Evolutionary conservation across 768 basidiomycete species (phyloP).

Genomic region (Lactifluus rugatus): DNA sequence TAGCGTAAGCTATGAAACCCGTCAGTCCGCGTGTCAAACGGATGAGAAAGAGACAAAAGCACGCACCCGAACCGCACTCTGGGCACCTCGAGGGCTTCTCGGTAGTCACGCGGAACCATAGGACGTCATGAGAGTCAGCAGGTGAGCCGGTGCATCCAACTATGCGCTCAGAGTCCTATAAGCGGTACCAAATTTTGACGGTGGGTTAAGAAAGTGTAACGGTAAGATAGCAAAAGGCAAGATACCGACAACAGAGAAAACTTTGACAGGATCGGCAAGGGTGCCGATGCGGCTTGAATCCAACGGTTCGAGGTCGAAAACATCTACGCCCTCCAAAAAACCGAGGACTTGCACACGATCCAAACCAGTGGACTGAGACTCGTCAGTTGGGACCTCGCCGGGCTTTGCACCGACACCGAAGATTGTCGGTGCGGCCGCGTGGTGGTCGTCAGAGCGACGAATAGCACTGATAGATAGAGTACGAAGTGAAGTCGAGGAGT

Average conservation of each 20-base stretch:
- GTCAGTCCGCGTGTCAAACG: not conserved
- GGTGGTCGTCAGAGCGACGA: constrained; percentile 40
- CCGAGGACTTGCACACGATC: constrained; percentile 92
- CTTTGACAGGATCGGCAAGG: constrained; percentile 73
- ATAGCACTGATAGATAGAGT: constrained; percentile 49
- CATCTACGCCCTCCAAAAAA: constrained; percentile 76
- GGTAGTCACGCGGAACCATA: constrained; percentile 67
- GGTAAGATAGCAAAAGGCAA: not conserved
- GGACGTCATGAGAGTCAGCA: constrained; percentile 88
- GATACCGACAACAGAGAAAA: constrained; percentile 72
- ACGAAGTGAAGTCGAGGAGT: constrained; percentile 32
- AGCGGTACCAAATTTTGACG: not conserved
- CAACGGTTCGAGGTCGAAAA: constrained; percentile 83
- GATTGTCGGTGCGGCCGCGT: constrained; percentile 49
- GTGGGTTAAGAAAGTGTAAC: not conserved
- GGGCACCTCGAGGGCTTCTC: constrained; percentile 72
- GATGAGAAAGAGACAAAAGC: not conserved
- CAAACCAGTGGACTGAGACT: constrained; percentile 90
- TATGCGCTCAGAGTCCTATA: constrained; percentile 69
- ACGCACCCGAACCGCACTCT: constrained; percentile 88
- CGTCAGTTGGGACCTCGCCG: constrained; percentile 72
- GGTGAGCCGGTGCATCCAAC: constrained; percentile 94
- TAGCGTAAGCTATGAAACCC: constrained; percentile 47
- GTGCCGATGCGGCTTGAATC: constrained; percentile 84
- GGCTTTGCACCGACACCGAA: constrained; percentile 63